Conservation (phyloP, 352 stramenopile species). For the Salisapilia sapeloensis region DNA sequence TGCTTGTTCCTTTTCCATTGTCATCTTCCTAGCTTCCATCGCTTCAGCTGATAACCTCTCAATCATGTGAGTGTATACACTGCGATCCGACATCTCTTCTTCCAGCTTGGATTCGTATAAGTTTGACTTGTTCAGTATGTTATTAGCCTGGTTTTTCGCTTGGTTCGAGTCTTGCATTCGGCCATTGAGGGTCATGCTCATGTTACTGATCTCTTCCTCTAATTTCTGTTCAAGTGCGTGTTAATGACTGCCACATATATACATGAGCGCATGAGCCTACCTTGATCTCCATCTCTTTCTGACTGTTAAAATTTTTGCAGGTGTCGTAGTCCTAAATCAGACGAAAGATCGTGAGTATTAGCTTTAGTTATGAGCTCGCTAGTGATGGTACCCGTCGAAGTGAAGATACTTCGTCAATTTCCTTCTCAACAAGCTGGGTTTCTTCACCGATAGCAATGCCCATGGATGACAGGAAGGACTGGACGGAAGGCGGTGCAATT, state of each 20-base stretch:
- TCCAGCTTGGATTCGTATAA: slow-evolving; percentile 67
- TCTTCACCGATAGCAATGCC: slow-evolving; percentile 58
- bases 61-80: slow-evolving; percentile 77
- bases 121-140: slow-evolving; percentile 67
- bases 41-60: slow-evolving; percentile 43
- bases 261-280: slow-evolving; percentile 5
- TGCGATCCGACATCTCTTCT: slow-evolving; percentile 43
- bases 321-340: slow-evolving; percentile 36
- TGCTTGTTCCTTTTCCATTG: slow-evolving; percentile 39
- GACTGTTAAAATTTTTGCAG: slow-evolving; percentile 40
- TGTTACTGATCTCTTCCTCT: slow-evolving; percentile 61
- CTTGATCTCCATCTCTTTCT: slow-evolving; percentile 59
- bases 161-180: slow-evolving; percentile 35
- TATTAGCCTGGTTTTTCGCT: slow-evolving; percentile 34
- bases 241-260: neutral
- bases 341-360: neutral
- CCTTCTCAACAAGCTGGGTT: slow-evolving; percentile 61
- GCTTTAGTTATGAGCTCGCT: neutral
- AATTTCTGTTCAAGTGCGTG: slow-evolving; percentile 17
- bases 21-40: slow-evolving; percentile 40
- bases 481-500: slow-evolving; percentile 41
- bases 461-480: slow-evolving; percentile 55
- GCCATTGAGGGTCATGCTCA: slow-evolving; percentile 46
- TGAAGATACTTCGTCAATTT: slow-evolving; percentile 54
- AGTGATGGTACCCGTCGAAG: slow-evolving; percentile 22